Evolutionary conservation across 257 asterid species (phyloP).

Genomic region (Scutellaria galericulata): DNA sequence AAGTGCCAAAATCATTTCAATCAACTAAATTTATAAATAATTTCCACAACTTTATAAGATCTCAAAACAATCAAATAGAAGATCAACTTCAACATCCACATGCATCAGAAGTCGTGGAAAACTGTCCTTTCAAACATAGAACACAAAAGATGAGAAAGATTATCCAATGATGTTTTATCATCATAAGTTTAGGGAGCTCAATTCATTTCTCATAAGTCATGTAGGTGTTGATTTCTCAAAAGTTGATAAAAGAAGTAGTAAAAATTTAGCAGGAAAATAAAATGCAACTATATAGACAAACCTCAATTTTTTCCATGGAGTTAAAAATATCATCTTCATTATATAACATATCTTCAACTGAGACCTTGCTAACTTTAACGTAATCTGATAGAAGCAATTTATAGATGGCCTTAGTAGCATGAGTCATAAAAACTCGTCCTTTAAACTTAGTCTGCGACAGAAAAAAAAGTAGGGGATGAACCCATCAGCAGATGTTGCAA

Average conservation of each 20-base stretch:
- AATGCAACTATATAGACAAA: constrained; percentile 37
- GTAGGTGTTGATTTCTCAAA: constrained; percentile 4
- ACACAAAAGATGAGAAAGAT: constrained; percentile 4
- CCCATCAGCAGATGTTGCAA: constrained; percentile 29
- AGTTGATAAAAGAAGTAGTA: background rate
- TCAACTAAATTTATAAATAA: background rate
- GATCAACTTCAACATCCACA: background rate
- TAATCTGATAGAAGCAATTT: constrained; percentile 89
- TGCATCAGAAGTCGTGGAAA: constrained; percentile 13
- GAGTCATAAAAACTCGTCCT: constrained; percentile 98
- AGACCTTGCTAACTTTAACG: constrained; percentile 97
- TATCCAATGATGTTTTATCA: background rate
- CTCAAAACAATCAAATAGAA: background rate
- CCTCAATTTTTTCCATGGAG: constrained; percentile 98
- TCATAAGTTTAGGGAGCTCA: background rate
- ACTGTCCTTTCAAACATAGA: background rate
- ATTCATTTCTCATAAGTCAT: constrained; percentile 1
- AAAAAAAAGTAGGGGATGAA: constrained; percentile 29
- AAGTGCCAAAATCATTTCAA: constrained; percentile 17
- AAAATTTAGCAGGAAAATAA: constrained; percentile 3
- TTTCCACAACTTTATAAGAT: background rate
- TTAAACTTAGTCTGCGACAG: constrained; percentile 75
- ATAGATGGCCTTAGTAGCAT: constrained; percentile 96
- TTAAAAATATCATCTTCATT: constrained; percentile 80
- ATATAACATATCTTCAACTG: constrained; percentile 92